Base-by-base conservation (phyloP, 805 yeast genomes). In the Kluyveromyces dobzhanskii region DNA sequence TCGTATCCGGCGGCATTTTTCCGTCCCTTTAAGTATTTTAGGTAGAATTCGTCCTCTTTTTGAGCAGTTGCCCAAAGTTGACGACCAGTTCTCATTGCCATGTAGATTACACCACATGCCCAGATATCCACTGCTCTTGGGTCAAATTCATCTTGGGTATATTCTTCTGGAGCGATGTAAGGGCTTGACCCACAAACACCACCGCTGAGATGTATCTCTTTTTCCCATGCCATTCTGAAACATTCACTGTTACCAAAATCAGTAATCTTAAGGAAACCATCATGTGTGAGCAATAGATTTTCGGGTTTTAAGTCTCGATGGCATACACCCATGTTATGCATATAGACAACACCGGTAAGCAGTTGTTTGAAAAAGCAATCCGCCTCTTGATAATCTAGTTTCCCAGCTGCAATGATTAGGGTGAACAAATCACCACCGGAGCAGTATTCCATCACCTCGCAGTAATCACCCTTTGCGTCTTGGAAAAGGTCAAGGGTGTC, bases 221-320 rank as follows among this genome's bases (percentile, higher is more conserved):
- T 69, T 51, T 83, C 92, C 92, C 90, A 83, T 0, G 90, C 92
- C 80, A 80, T 80, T 56, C 76, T 67, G 64, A 85, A 76, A 64
- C 94, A 81, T 54, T 82, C 90, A 19, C 83, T 76, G 54, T 80
- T 81, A 28, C 96, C 96, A 51, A 87, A 87, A 65, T 86, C 96
- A 2, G 94, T 81, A 43, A 86, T 82, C 56, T 86, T 86, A 40
- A 87, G 59, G 12, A 69, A 66, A 32, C 95, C 95, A 43, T 71
- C 70, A 28, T 77, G 75, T 0, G 92, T 82, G 30, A 86, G 61
- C 45, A 90, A 61, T 35, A 90, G 80, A 54, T 90, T 90, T 52
- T 90, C 98, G 0, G 98, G 98, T 59, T 90, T 90, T 51, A 90
- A 66, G 62, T 90, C 98, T 46, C 98, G 71, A 59, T 90, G 98